These are phyloP conservation scores for Monilinia vaccinii-corymbosi DNA, from an alignment of 2,329 filamentous ascomycete genomes.

Conservation along the genomic window DNA sequence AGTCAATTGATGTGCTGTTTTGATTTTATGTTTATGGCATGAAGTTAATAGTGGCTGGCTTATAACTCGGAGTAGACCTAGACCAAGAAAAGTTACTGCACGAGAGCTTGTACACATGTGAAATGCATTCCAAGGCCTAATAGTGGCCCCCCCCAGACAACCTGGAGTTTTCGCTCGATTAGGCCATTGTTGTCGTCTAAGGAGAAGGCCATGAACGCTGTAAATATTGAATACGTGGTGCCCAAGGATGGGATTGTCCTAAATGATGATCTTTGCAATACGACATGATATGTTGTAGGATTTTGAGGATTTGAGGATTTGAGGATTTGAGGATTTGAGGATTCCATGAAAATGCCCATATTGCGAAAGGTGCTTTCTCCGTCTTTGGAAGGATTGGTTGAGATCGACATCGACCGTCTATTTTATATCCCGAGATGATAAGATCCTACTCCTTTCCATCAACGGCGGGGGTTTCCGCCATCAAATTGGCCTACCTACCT, in stretches of 20 bases:
- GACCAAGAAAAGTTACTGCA: neutral
- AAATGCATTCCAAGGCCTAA: neutral
- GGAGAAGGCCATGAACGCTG: neutral
- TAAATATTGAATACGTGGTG: slow-evolving; percentile 2
- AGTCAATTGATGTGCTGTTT: neutral
- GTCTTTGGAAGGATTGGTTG: neutral
- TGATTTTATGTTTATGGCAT: neutral
- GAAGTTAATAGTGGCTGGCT: neutral
- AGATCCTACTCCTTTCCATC: neutral
- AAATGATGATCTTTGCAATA: neutral
- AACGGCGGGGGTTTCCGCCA: neutral
- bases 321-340: neutral
- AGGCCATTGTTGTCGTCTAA: neutral
- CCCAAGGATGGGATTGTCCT: neutral
- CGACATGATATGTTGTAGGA: neutral
- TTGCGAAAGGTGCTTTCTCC: neutral
- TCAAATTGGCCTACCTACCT: neutral
- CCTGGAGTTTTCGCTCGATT: neutral
- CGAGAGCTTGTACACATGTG: slow-evolving; percentile 4
- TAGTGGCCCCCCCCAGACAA: neutral
- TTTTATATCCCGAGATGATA: neutral
- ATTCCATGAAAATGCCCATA: neutral
- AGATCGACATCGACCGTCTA: neutral
- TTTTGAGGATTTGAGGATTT: neutral
- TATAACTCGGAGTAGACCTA: neutral